Percentiles rank a stretch among this genome's conserved stretches.
Evolutionary conservation across 495 filamentous ascomycete genomes (phyloP).

Genomic region (Aspergillus ellipticus): DNA sequence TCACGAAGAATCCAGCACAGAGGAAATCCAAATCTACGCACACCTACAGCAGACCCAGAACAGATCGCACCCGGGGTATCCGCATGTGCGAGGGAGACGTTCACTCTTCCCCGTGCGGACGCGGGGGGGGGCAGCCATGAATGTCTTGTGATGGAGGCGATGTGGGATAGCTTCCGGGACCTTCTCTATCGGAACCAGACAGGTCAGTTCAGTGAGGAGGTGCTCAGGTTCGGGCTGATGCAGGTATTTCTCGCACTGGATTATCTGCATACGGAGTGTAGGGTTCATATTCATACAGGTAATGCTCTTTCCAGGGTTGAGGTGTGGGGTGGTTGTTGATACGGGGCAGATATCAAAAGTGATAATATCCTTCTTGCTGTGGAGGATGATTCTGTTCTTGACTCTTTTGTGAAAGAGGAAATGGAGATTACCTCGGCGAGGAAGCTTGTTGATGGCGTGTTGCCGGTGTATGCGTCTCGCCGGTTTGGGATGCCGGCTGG

Average conservation of each 20-base stretch:
- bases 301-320: conserved; percentile 7
- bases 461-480: conserved; percentile 34
- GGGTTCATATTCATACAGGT: conserved; percentile 47
- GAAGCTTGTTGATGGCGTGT: conserved; percentile 29
- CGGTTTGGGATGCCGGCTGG: conserved; percentile 32
- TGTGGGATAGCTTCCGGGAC: conserved; percentile 39
- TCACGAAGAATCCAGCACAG: conserved; percentile 17
- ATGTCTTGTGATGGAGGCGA: conserved; percentile 37
- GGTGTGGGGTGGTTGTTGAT: conserved; percentile 8
- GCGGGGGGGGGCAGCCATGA: conserved; percentile 30
- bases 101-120: conserved; percentile 25
- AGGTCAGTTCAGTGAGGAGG: conserved; percentile 29
- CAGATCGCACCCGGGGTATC: conserved; percentile 23
- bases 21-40: conserved; percentile 28
- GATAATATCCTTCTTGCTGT: conserved; percentile 43
- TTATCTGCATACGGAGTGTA: conserved; percentile 45
- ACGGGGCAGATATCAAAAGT: conserved; percentile 44
- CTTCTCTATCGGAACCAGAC: conserved; percentile 28
- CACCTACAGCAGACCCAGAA: conserved; percentile 17
- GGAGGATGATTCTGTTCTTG: conserved; percentile 35
- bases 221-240: conserved; percentile 28
- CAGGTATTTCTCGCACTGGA: conserved; percentile 40
- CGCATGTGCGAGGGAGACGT: conserved; percentile 29
- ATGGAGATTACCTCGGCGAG: conserved; percentile 32
- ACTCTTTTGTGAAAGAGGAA: conserved; percentile 30